phyloP scores from a whole-genome alignment of 2,329 filamentous ascomycete genomes.

The Fusarium sambucinum region DNA sequence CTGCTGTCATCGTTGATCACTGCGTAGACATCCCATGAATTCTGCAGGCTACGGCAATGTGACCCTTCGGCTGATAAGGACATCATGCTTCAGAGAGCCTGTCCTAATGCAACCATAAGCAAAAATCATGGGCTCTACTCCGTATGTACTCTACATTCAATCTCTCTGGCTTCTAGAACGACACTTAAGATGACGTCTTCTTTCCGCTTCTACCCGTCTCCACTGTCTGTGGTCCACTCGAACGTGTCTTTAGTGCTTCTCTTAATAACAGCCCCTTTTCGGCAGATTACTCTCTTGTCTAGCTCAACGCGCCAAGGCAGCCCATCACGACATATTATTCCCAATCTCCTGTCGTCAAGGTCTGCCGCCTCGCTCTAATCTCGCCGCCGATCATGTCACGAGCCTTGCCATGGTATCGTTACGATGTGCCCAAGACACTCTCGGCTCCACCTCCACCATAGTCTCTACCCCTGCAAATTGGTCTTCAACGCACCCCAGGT shows the following conservation, averaged over 20 bases:
- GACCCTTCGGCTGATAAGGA: slow-evolving; percentile 7
- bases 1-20: neutral
- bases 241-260: slow-evolving; percentile 12
- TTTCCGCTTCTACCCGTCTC: slow-evolving; percentile 20
- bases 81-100: neutral
- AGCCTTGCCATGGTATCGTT: slow-evolving; percentile 26
- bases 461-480: slow-evolving; percentile 16
- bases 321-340: slow-evolving; percentile 33
- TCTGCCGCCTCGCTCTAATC: slow-evolving; percentile 25
- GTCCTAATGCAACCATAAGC: slow-evolving; percentile 2
- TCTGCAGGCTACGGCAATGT: neutral
- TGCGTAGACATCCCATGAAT: neutral
- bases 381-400: slow-evolving; percentile 43
- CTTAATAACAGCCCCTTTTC: slow-evolving; percentile 42
- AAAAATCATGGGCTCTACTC: slow-evolving; percentile 1
- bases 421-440: slow-evolving; percentile 29
- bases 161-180: slow-evolving; percentile 45
- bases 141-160: neutral
- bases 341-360: slow-evolving; percentile 31
- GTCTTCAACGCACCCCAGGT: slow-evolving; percentile 33
- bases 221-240: slow-evolving; percentile 31
- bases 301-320: slow-evolving; percentile 39
- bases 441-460: slow-evolving; percentile 36
- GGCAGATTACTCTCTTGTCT: slow-evolving; percentile 41
- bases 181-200: slow-evolving; percentile 37